Evolutionary conservation across 176 grass and related monocot genomes (phyloP), one percentile per base, ranked within the genome.

Genomic region (Pontederia crassipes): DNA sequence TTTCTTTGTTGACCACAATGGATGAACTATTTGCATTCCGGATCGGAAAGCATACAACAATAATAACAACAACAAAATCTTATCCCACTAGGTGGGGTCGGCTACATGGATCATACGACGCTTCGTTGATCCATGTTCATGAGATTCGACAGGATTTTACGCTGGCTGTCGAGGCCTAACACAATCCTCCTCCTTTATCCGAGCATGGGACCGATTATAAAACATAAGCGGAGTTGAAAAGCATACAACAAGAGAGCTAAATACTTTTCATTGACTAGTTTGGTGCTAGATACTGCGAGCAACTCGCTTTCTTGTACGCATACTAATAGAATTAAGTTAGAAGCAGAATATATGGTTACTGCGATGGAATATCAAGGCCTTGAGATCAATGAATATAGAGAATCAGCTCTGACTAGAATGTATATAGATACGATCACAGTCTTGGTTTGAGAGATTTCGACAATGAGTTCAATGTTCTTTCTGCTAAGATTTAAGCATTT

Each of bases 331-430:
- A 83, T 28, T 82, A 88, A 83, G 57, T 85, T 68, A 45, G 82
- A 90, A 82, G 87, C 73, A 4, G 87, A 97, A 88, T 58, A 73
- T 20, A 66, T 97, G 77, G 28, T 97, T 54, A 60, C 81, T 54
- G 87, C 88, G 69, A 88, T 97, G 71, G 71, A 91, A 57, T 54
- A 67, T 49, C 59, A 65, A 54, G 73, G 71, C 3, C 58, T 90
- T 65, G 64, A 68, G 64, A 79, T 97, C 40, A 78, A 97, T 76
- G 83, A 97, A 54, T 97, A 97, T 45, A 81, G 83, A 57, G 83
- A 97, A 70, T 85, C 92, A 64, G 81, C 83, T 87, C 61, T 97
- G 76, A 97, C 59, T 2, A 90, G 82, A 73, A 97, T 97, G 92
- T 90, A 90, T 66, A 57, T 76, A 85, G 68, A 84, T 46, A 66